These are phyloP conservation scores for Clonostachys sp. DNA, from an alignment of 2,329 filamentous ascomycete species.

Conservation along the genomic window DNA sequence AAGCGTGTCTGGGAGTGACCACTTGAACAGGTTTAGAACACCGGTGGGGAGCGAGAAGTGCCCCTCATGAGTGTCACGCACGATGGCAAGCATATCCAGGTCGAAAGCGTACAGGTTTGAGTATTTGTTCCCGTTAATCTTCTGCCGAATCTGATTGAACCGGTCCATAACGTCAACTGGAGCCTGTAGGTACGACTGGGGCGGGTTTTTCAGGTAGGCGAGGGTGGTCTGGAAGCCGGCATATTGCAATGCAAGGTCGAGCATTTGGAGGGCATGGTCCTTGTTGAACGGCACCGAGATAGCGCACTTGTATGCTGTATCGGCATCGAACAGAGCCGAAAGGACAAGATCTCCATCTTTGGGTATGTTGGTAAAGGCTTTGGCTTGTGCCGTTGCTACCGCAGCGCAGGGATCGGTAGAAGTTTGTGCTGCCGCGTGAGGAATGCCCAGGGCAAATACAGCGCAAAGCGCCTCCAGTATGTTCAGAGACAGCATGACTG, in stretches of 20 bases:
- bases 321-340: neutral
- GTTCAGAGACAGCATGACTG: no score
- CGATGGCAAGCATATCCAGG: constrained; percentile 44
- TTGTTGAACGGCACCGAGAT: constrained; percentile 29
- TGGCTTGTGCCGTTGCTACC: no score
- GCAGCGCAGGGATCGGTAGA: no score
- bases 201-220: constrained; percentile 45
- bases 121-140: constrained; percentile 35
- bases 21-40: constrained; percentile 27
- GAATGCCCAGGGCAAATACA: no score
- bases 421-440: no score
- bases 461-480: no score
- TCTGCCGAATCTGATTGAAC: constrained; percentile 37
- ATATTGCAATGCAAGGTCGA: constrained; percentile 32
- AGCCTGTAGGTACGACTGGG: constrained; percentile 42
- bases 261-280: constrained; percentile 22
- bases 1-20: constrained; percentile 26
- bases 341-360: no score
- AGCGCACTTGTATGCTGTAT: constrained; percentile 26
- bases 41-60: constrained; percentile 52
- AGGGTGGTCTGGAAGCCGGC: constrained; percentile 43
- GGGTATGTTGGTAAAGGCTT: no score
- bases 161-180: constrained; percentile 39
- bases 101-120: constrained; percentile 51
- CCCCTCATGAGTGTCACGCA: constrained; percentile 56